Evolutionary conservation across 768 basidiomycete genomes (phyloP).

Genomic region (Russula griseocarnosa): DNA sequence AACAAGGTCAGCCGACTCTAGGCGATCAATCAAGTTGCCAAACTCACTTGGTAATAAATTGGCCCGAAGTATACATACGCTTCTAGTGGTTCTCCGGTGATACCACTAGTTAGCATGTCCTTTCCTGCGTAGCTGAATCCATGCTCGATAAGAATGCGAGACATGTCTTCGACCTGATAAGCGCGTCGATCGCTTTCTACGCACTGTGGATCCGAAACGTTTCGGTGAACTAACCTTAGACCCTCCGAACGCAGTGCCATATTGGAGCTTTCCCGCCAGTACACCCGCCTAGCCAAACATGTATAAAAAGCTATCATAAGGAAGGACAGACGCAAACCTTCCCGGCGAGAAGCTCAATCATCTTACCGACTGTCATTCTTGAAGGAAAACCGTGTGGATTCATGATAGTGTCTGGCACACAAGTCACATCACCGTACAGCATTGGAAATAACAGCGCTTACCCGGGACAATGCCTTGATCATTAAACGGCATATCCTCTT

Average conservation of each 20-base stretch:
- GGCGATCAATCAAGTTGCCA: slow-evolving; percentile 2
- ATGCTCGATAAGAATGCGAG: slow-evolving; percentile 86
- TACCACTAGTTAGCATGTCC: slow-evolving; percentile 97
- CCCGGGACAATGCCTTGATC: slow-evolving; percentile 94
- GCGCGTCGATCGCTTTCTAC: slow-evolving; percentile 4
- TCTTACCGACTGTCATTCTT: slow-evolving; percentile 99
- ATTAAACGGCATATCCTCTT: slow-evolving; percentile 99
- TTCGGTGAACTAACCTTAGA: slow-evolving; percentile 63
- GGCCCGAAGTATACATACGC: slow-evolving; percentile 99
- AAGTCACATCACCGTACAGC: slow-evolving; percentile 22
- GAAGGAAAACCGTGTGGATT: slow-evolving; percentile 99
- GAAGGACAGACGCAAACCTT: slow-evolving; percentile 52
- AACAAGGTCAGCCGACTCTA: slow-evolving; percentile 14
- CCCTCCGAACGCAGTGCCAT: slow-evolving; percentile 96
- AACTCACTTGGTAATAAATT: slow-evolving; percentile 89
- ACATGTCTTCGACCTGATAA: slow-evolving; percentile 92
- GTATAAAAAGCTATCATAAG: background rate
- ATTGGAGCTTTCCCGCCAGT: slow-evolving; percentile 81
- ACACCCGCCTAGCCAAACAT: slow-evolving; percentile 72
- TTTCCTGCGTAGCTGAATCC: slow-evolving; percentile 99
- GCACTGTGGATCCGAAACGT: background rate
- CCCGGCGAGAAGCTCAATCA: slow-evolving; percentile 96
- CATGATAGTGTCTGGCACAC: slow-evolving; percentile 89
- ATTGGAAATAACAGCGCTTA: slow-evolving; percentile 36
- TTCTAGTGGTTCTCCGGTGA: slow-evolving; percentile 94